Evolutionary conservation across 2,329 filamentous ascomycete genomes (phyloP).

Genomic region (Diaporthe capsici): DNA sequence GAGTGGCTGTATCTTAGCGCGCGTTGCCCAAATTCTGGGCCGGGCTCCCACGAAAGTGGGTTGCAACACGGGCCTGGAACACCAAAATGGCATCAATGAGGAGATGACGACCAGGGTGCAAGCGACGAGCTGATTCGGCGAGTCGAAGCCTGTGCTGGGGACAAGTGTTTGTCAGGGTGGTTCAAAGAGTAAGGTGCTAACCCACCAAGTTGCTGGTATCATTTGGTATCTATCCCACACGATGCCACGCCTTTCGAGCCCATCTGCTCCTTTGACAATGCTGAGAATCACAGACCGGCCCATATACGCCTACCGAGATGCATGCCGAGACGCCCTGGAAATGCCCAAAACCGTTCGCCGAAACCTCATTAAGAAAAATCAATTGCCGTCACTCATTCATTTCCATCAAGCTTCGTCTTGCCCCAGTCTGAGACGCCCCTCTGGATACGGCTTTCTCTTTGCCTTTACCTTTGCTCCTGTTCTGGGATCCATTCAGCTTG

Average conservation of each 20-base stretch:
- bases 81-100: slow-evolving; percentile 25
- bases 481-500: slow-evolving; percentile 48
- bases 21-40: slow-evolving; percentile 10
- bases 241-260: neutral
- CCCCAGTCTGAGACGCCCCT: slow-evolving; percentile 51
- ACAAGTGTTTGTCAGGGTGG: neutral
- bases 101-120: slow-evolving; percentile 11
- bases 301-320: slow-evolving; percentile 34
- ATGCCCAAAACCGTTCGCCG: slow-evolving; percentile 24
- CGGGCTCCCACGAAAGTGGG: slow-evolving; percentile 5
- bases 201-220: slow-evolving; percentile 20
- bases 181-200: slow-evolving; percentile 7
- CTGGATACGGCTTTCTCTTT: slow-evolving; percentile 59
- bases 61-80: neutral
- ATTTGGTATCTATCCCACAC: slow-evolving; percentile 33
- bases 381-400: slow-evolving; percentile 70
- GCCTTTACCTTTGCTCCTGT: slow-evolving; percentile 56
- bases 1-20: slow-evolving; percentile 30
- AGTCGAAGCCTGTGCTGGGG: neutral
- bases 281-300: neutral
- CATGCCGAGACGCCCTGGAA: slow-evolving; percentile 39
- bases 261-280: slow-evolving; percentile 23
- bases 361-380: slow-evolving; percentile 30
- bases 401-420: slow-evolving; percentile 66
- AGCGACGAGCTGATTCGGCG: neutral